phyloP scores from a whole-genome alignment of 2,329 filamentous ascomycete genomes.

The Pestalotiopsis sp. region DNA sequence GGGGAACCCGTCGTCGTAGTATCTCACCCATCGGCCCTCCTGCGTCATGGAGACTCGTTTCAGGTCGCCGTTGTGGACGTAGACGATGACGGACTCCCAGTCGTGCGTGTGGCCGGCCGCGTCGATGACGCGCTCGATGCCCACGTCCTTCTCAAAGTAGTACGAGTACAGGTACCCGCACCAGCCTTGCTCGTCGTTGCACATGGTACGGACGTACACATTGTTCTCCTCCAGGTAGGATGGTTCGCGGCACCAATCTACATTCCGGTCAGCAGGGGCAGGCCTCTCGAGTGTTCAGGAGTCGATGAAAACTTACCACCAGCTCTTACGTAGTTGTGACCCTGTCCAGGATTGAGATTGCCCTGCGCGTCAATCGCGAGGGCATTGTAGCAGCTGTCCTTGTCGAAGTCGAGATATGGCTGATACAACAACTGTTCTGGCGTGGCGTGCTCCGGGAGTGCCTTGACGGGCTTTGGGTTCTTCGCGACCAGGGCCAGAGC shows the following conservation, averaged over 20 bases:
- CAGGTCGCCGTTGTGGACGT: slow-evolving; percentile 23
- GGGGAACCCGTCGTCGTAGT: slow-evolving; percentile 26
- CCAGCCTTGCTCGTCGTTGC: slow-evolving; percentile 41
- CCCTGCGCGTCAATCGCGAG: slow-evolving; percentile 39
- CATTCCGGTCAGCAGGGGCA: neutral
- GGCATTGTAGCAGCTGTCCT: slow-evolving; percentile 41
- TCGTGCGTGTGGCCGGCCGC: slow-evolving; percentile 40
- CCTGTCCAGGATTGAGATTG: slow-evolving; percentile 31
- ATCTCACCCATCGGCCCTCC: slow-evolving; percentile 26
- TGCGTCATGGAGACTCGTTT: slow-evolving; percentile 25
- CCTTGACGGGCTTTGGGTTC: neutral
- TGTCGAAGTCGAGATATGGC: slow-evolving; percentile 28
- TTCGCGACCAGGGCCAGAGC: no score
- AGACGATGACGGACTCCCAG: slow-evolving; percentile 37
- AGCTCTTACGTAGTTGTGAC: neutral
- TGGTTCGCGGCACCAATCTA: slow-evolving; percentile 34
- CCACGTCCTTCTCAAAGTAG: slow-evolving; percentile 50
- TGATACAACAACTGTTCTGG: slow-evolving; percentile 14
- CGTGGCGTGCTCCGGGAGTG: neutral
- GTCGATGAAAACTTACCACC: neutral
- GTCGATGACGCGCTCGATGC: slow-evolving; percentile 26
- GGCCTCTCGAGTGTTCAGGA: neutral
- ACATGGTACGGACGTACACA: slow-evolving; percentile 44
- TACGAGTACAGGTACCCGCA: slow-evolving; percentile 48
- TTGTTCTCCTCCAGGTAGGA: slow-evolving; percentile 41